Conservation (phyloP, 2,329 filamentous ascomycete genomes). For the Aureobasidium uvarum region DNA sequence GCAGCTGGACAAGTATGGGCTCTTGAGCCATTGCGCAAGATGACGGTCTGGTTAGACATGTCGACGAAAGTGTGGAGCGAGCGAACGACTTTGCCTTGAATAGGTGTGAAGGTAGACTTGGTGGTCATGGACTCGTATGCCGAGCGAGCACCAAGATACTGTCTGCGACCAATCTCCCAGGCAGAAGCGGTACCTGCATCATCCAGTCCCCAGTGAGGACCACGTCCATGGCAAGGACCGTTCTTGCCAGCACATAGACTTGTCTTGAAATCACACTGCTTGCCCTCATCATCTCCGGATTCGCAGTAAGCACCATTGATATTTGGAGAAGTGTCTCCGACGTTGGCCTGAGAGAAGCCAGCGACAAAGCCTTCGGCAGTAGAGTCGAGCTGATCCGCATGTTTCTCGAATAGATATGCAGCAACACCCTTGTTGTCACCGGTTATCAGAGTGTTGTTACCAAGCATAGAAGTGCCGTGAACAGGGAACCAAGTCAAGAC, state of each 20-base stretch:
- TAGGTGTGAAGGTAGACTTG: slow-evolving; percentile 43
- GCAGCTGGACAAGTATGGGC: slow-evolving; percentile 81
- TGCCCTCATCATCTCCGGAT: slow-evolving; percentile 64
- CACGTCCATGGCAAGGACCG: slow-evolving; percentile 70
- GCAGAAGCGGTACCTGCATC: slow-evolving; percentile 67
- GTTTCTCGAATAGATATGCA: slow-evolving; percentile 77
- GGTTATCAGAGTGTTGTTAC: slow-evolving; percentile 86
- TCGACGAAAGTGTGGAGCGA: slow-evolving; percentile 84
- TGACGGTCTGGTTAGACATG: slow-evolving; percentile 72
- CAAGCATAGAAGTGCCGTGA: slow-evolving; percentile 85
- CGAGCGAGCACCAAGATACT: slow-evolving; percentile 60
- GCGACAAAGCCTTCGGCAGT: slow-evolving; percentile 65
- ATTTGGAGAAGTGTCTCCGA: slow-evolving; percentile 89
- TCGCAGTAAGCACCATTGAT: slow-evolving; percentile 86
- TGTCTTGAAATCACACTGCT: slow-evolving; percentile 71
- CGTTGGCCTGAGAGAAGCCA: slow-evolving; percentile 87
- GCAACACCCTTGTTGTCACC: slow-evolving; percentile 98
- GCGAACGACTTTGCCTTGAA: slow-evolving; percentile 66
- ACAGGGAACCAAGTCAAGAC: slow-evolving; percentile 88
- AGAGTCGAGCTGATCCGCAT: slow-evolving; percentile 33
- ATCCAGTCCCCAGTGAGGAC: slow-evolving; percentile 64
- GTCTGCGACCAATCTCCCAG: slow-evolving; percentile 72
- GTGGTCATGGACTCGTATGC: slow-evolving; percentile 57
- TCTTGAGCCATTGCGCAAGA: slow-evolving; percentile 66
- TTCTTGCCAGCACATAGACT: slow-evolving; percentile 77